Evolutionary conservation across 306 rosid species (phyloP).

Genomic region (Delonix regia): DNA sequence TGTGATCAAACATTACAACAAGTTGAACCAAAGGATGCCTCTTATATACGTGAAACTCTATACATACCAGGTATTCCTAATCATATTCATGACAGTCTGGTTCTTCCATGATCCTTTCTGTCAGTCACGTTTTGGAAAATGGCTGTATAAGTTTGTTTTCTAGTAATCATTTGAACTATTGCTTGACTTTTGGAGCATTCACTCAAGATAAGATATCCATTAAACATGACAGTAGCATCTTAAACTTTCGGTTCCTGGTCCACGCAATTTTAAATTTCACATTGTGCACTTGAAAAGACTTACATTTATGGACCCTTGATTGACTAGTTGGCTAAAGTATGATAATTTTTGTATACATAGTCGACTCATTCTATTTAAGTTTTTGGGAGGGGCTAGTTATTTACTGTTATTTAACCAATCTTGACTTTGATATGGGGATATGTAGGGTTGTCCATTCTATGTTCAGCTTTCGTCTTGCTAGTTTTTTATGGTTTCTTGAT

Average conservation of each 20-base stretch:
- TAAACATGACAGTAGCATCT: not conserved
- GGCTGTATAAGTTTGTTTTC: not conserved
- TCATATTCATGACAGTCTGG: not conserved
- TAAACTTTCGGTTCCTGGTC: not conserved
- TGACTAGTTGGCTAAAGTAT: not conserved
- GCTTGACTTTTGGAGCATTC: not conserved
- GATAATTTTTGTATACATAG: not conserved
- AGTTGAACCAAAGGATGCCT: constrained; percentile 94
- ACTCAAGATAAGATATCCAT: not conserved
- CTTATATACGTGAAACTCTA: constrained; percentile 88
- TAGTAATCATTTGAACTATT: not conserved
- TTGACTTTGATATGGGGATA: not conserved
- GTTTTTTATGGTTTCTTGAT: constrained; percentile 26
- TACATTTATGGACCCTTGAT: not conserved
- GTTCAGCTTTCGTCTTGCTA: constrained; percentile 12
- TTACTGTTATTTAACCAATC: not conserved
- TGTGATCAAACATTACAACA: constrained; percentile 97
- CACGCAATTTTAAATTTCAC: not conserved
- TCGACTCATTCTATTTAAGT: not conserved
- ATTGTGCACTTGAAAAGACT: not conserved
- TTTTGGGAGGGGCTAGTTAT: not conserved
- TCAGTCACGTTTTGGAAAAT: not conserved
- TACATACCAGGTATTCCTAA: constrained; percentile 75
- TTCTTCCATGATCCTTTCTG: not conserved
- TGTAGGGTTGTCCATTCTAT: not conserved